Evolutionary conservation across 441 rosid genomes (phyloP).

Genomic region (Jatropha multifida): DNA sequence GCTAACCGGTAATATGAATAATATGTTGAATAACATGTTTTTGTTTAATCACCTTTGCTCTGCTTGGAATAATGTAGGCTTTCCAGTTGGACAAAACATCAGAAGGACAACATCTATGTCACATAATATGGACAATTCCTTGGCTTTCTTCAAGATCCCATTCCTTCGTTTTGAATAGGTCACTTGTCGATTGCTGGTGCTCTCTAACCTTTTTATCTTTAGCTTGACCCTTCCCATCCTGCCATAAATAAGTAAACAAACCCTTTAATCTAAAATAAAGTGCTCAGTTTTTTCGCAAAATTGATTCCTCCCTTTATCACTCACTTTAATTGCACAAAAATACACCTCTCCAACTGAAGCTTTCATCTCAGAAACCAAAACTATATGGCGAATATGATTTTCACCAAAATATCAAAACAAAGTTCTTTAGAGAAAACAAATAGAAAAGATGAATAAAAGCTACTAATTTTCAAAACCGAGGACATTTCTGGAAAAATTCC

Average conservation of each 20-base stretch:
- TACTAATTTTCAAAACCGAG: background rate
- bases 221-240: constrained; percentile 94
- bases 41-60: constrained; percentile 43
- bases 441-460: background rate
- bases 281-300: background rate
- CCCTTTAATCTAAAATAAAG: background rate
- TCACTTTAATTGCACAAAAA: constrained; percentile 34
- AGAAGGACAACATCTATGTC: constrained; percentile 69
- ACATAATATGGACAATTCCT: constrained; percentile 65
- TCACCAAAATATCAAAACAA: constrained; percentile 17
- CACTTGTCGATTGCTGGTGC: constrained; percentile 55
- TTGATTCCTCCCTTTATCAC: background rate
- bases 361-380: constrained; percentile 32
- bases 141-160: constrained; percentile 75
- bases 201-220: constrained; percentile 69
- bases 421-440: constrained; percentile 3
- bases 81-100: constrained; percentile 77
- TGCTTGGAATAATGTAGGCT: constrained; percentile 58
- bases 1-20: background rate
- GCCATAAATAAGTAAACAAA: constrained; percentile 22
- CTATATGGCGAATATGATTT: constrained; percentile 8
- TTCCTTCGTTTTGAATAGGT: constrained; percentile 67
- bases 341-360: constrained; percentile 28
- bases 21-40: background rate
- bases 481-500: background rate